Evolutionary conservation across 768 basidiomycete genomes (phyloP), one percentile per base, ranked within the genome.

Genomic region (Polyporus arcularius): DNA sequence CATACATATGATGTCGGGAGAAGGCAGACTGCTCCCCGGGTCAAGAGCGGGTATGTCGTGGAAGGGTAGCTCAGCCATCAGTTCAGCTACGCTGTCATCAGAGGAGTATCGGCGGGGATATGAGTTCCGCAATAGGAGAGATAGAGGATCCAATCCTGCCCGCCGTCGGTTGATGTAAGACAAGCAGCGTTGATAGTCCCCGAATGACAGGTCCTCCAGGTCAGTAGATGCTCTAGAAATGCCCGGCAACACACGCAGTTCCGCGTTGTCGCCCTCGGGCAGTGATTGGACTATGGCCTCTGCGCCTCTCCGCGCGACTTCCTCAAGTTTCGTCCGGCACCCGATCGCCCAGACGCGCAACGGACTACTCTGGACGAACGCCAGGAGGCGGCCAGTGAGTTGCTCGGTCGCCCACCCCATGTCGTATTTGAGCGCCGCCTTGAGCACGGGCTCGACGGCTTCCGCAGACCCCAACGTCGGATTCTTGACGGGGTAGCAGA

Each of bases 401-500:
- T 31, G 4, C 1, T 32, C 3, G 21, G n/a, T 31, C 4, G 57
- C 42, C 30, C 38, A 32, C 28, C 26, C 18, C 57, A 62, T 62
- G 15, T 38, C 50, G 51, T 57, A 57, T 14, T 61, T 57, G 10
- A 52, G 9, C 11, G 55, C 55, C 4, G 60, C 60, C 11, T 47
- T 21, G 14, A 61, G 50, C 11, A 53, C n/a, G 4, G 49, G 42
- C 4, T 18, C 39, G 26, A 57, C 38, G 12, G 51, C 60, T 8
- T 53, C 52, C 7, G 54, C 46, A 1, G 6, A 10, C 30, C 30
- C 15, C 16, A 54, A 18, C 21, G 73, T 48, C 10, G 69, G 58
- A 2, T 42, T 54, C 11, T 70, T 69, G 40, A 75, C 55, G 0
- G 76, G 76, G 65, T 77, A 78, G 18, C 76, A 70, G 48, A 78